These are phyloP conservation scores for barrel medic (Medicago truncatula) DNA, from an alignment of 306 rosid genomes.

Conservation along the genomic window DNA sequence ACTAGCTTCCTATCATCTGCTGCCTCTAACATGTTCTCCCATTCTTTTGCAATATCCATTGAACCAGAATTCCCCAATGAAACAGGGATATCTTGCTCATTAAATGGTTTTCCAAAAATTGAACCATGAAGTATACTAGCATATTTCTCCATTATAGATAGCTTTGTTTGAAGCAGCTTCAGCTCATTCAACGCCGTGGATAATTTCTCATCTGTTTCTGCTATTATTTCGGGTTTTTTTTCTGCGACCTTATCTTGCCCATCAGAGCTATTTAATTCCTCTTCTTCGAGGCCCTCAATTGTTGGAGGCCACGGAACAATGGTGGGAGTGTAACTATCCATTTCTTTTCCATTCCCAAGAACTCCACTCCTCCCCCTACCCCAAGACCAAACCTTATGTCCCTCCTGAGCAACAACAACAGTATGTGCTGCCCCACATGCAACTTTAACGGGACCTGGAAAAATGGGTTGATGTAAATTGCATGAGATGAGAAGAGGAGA, in stretches of 20 bases:
- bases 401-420: conserved; percentile 65
- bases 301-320: conserved; percentile 70
- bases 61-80: conserved; percentile 59
- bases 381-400: conserved; percentile 89
- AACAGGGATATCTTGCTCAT: conserved; percentile 70
- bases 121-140: conserved; percentile 81
- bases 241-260: conserved; percentile 51
- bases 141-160: conserved; percentile 68
- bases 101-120: conserved; percentile 79
- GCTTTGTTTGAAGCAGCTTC: conserved; percentile 67
- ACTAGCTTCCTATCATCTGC: conserved; percentile 65
- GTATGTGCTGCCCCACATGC: conserved; percentile 97
- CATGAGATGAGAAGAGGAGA: conserved; percentile 61
- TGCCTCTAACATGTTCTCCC: conserved; percentile 83
- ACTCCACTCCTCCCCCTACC: conserved; percentile 90
- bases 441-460: conserved; percentile 68
- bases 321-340: conserved; percentile 65
- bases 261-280: conserved; percentile 43
- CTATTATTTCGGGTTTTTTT: conserved; percentile 45
- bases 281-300: conserved; percentile 59
- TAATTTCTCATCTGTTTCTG: conserved; percentile 56
- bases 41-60: conserved; percentile 74
- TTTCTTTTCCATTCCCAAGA: conserved; percentile 76
- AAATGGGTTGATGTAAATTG: conserved; percentile 50
- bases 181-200: conserved; percentile 62